phyloP scores from a whole-genome alignment of 805 yeast species.

The Vanderwaltozyma polyspora region DNA sequence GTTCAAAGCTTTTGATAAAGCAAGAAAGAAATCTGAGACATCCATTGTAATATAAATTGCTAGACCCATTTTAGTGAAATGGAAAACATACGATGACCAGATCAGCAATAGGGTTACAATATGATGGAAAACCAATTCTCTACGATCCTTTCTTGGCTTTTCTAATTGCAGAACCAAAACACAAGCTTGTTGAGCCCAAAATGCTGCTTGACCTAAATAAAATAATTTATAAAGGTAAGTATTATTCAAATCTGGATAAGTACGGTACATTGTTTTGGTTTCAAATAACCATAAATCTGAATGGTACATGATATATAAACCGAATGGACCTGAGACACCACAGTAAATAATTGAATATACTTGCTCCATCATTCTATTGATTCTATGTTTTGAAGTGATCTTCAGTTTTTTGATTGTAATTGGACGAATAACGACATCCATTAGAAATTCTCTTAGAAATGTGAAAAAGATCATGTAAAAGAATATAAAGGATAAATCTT shows the following conservation, averaged over 20 bases:
- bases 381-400: slow-evolving; percentile 33
- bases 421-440: slow-evolving; percentile 69
- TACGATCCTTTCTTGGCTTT: slow-evolving; percentile 80
- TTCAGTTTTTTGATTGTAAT: slow-evolving; percentile 35
- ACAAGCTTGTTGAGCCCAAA: slow-evolving; percentile 87
- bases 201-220: slow-evolving; percentile 81
- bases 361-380: slow-evolving; percentile 78
- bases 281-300: slow-evolving; percentile 79
- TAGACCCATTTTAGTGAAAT: slow-evolving; percentile 90
- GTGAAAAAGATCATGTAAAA: slow-evolving; percentile 75
- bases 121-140: slow-evolving; percentile 81
- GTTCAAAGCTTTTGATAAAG: slow-evolving; percentile 66
- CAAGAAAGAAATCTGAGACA: slow-evolving; percentile 73
- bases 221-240: slow-evolving; percentile 58
- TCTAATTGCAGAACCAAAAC: slow-evolving; percentile 70
- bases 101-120: slow-evolving; percentile 76
- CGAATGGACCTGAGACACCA: slow-evolving; percentile 65
- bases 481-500: slow-evolving; percentile 63
- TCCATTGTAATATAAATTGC: slow-evolving; percentile 90
- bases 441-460: slow-evolving; percentile 71
- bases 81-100: slow-evolving; percentile 74
- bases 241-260: slow-evolving; percentile 69
- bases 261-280: slow-evolving; percentile 60
- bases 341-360: slow-evolving; percentile 68
- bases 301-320: slow-evolving; percentile 68